phyloP scores from a whole-genome alignment of 176 grass and related monocot genomes.

The Carex kokanica region DNA sequence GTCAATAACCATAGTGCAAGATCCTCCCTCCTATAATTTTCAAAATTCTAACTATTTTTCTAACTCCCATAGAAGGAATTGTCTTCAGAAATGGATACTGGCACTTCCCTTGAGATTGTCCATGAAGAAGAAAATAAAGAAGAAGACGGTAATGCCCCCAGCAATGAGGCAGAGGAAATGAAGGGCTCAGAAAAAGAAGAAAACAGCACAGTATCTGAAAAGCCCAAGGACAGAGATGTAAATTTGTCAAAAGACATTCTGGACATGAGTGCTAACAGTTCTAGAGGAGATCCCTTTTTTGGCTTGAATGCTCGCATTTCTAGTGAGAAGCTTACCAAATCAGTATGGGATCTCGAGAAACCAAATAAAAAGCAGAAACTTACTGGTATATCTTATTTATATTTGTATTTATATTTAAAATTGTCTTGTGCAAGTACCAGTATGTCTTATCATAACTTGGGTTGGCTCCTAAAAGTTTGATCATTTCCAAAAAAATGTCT shows the following conservation, averaged over 20 bases:
- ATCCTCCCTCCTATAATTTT: background rate
- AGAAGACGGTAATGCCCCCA: background rate
- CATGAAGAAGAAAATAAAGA: conserved; percentile 25
- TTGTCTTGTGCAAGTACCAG: background rate
- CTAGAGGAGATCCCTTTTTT: background rate
- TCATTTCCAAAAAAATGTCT: background rate
- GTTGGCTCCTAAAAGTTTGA: background rate
- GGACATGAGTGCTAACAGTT: background rate
- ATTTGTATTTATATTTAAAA: background rate
- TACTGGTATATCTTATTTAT: conserved; percentile 24
- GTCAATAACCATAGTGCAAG: background rate
- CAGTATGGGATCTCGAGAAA: conserved; percentile 21
- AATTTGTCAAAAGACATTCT: background rate
- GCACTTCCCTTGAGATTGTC: conserved; percentile 14
- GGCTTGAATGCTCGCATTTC: conserved; percentile 4
- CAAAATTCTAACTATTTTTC: background rate
- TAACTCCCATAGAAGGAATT: conserved; percentile 16
- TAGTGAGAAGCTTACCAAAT: conserved; percentile 9
- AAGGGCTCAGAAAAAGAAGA: conserved; percentile 6
- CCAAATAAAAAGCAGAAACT: conserved; percentile 23
- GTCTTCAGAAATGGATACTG: background rate
- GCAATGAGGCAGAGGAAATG: conserved; percentile 19
- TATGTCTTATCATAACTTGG: background rate
- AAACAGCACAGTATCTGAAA: conserved; percentile 11
- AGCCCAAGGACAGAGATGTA: background rate